Base-by-base conservation (phyloP, 495 filamentous ascomycete genomes). In the Penicillium malachiteum region DNA sequence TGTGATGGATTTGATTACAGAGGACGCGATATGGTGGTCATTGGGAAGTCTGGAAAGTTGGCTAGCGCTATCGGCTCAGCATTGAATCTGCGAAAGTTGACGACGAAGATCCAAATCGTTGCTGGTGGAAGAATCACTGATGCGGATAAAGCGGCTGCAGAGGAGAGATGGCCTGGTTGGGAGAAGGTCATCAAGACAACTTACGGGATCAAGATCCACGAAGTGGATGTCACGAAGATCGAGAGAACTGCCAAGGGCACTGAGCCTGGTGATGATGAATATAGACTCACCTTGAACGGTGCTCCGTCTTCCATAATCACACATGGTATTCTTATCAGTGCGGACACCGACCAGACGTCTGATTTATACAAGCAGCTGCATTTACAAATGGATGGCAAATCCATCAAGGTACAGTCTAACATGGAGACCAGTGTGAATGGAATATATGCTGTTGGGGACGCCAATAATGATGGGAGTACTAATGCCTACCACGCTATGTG, bases 61-160 rank as follows among this genome's bases (percentile, higher is more conserved):
- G 55, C 66, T 30, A 67, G 73, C 33, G 64, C 65, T 13, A 61
- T 69, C 34, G 59, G 59, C 16, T 38, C 60, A 0, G 67, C 72
- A 2, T 62, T 74, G 26, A 71, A 78, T 58, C 71, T 77, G 55
- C 58, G 71, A 0, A 77, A 71, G 18, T 60, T 78, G n/a, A 69
- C 72, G 8, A 56, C n/a, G n/a, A 40, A 56, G 11, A 46, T 56
- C 13, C 34, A 26, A 14, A 56, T 56, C 62, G 86, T 87, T 1
- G 88, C 87, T 33, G 85, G 76, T 5, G 77, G 84, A 2, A 71
- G 62, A 16, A 84, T 85, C 3, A 71, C 71, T 2, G 74, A 81
- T 7, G 54, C 40, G 16, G 54, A 49, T 30, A 56, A 46, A 18
- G 31, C 17, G 6, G 54, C 37, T 5, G 47, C 54, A 1, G 54